These are phyloP conservation scores for Pseudisothecium myosuroides DNA, from an alignment of 225 moss, liverwort and hornwort genomes.

Conservation along the genomic window DNA sequence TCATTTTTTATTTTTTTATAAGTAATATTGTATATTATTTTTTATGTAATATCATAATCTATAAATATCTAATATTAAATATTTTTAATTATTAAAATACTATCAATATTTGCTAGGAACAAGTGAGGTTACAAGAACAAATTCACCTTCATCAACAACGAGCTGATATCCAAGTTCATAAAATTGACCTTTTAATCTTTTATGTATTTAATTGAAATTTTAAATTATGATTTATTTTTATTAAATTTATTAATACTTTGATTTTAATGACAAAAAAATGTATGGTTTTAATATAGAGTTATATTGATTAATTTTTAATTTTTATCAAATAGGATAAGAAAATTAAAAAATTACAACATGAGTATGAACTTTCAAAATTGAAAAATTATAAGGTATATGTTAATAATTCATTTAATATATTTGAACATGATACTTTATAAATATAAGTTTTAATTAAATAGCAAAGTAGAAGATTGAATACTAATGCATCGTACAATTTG, in stretches of 20 bases:
- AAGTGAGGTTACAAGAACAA: conserved; percentile 34
- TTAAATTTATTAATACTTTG: no score
- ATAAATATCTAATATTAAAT: no score
- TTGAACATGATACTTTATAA: not conserved
- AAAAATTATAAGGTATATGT: conserved; percentile 19
- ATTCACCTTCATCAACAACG: conserved; percentile 45
- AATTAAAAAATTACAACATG: conserved; percentile 34
- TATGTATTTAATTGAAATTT: not conserved
- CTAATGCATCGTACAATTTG: no score
- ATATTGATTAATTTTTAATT: not conserved
- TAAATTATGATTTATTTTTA: not conserved
- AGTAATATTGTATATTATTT: not conserved
- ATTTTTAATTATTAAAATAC: not conserved
- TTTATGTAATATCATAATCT: not conserved
- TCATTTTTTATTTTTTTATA: not conserved
- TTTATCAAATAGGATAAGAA: conserved; percentile 32
- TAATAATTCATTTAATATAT: not conserved
- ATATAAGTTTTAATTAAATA: no score
- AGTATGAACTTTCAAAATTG: conserved; percentile 20
- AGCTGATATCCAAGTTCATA: conserved; percentile 39
- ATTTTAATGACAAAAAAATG: not conserved
- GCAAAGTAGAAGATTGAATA: not conserved
- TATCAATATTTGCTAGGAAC: not conserved
- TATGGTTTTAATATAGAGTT: no score
- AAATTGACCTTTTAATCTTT: not conserved